phyloP scores from a whole-genome alignment of 805 yeast species.

The Komagataella populi region DNA sequence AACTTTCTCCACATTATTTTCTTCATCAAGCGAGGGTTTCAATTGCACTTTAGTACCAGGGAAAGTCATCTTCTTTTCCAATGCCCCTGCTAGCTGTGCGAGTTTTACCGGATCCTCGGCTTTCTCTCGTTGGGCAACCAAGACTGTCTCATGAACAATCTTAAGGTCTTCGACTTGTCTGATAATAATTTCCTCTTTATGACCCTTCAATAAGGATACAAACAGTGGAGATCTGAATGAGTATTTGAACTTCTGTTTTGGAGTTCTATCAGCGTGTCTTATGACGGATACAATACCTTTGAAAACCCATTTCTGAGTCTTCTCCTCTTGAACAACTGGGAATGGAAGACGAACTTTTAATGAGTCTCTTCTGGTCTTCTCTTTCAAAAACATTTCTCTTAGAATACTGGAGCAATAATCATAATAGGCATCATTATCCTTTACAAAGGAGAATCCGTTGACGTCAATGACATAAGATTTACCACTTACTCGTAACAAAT shows the following conservation, averaged over 20 bases:
- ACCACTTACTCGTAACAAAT: constrained; percentile 79
- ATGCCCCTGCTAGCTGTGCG: constrained; percentile 62
- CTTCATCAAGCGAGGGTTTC: constrained; percentile 67
- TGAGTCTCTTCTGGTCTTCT: constrained; percentile 32
- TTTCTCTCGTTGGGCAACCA: constrained; percentile 63
- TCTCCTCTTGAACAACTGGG: constrained; percentile 30
- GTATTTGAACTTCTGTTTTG: constrained; percentile 94
- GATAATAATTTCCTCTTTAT: constrained; percentile 90
- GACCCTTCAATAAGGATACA: constrained; percentile 80
- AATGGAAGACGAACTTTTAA: constrained; percentile 17
- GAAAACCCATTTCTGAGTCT: constrained; percentile 89
- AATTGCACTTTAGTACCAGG: constrained; percentile 96
- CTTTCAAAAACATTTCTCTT: constrained; percentile 58
- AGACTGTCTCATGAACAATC: constrained; percentile 76
- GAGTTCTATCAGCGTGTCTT: constrained; percentile 97
- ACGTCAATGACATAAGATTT: constrained; percentile 91
- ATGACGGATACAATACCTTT: constrained; percentile 86
- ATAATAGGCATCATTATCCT: constrained; percentile 79
- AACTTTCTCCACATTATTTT: constrained; percentile 76
- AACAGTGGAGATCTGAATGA: constrained; percentile 84
- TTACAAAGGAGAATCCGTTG: constrained; percentile 95
- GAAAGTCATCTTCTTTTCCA: constrained; percentile 76
- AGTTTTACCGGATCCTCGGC: constrained; percentile 75
- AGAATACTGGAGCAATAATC: constrained; percentile 71
- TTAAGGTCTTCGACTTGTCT: constrained; percentile 78